phyloP scores from a whole-genome alignment of 1,284 basidiomycete species.

The Rhodotorula sp. region DNA sequence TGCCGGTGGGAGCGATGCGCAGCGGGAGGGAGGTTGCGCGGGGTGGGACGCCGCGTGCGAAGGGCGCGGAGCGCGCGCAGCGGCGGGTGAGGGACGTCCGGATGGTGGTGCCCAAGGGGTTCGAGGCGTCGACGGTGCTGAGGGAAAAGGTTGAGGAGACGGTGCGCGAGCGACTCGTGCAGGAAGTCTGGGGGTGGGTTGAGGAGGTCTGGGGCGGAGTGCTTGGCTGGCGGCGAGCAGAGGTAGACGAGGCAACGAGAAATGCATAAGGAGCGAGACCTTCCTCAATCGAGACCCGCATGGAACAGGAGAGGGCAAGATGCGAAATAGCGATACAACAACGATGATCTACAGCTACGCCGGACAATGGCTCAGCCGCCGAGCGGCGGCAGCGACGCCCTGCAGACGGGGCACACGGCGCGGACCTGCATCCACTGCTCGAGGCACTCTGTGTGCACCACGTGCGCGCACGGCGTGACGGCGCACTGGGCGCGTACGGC shows the following conservation, averaged over 20 bases:
- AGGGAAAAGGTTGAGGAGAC: slow-evolving; percentile 48
- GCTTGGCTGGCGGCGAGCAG: background rate
- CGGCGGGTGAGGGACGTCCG: background rate
- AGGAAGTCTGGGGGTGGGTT: slow-evolving; percentile 53
- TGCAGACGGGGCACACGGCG: slow-evolving; percentile 33
- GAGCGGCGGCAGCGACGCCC: slow-evolving; percentile 23
- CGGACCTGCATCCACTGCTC: slow-evolving; percentile 46
- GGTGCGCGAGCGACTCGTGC: slow-evolving; percentile 42
- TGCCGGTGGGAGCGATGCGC: background rate
- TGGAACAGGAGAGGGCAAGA: background rate
- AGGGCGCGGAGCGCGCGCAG: no score
- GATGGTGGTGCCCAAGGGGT: slow-evolving; percentile 54
- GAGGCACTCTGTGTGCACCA: slow-evolving; percentile 46
- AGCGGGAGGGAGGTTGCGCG: background rate
- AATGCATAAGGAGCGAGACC: no score
- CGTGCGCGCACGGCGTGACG: slow-evolving; percentile 48
- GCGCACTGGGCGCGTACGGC: slow-evolving; percentile 15
- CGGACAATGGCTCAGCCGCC: background rate
- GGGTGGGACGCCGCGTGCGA: background rate
- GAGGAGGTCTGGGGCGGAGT: slow-evolving; percentile 52
- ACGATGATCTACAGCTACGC: background rate
- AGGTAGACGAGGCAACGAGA: background rate
- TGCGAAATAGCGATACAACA: background rate
- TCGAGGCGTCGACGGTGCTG: slow-evolving; percentile 55
- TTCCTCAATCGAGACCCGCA: background rate